Evolutionary conservation across 2,329 filamentous ascomycete genomes (phyloP), one percentile per base, ranked within the genome.

Genomic region (Neofusicoccum sp.): DNA sequence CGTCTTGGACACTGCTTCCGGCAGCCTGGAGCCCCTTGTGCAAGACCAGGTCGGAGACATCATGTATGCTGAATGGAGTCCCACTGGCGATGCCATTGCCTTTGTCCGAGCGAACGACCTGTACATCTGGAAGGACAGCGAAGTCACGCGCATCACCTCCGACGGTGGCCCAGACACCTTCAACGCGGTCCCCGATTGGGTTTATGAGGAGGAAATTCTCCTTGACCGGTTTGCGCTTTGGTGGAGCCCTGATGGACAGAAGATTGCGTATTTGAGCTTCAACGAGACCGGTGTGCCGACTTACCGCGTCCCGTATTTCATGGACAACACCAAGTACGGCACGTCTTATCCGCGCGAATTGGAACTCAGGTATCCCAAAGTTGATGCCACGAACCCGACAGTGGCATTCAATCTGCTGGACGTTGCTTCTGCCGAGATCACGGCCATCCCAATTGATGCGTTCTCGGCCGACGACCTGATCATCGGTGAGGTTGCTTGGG

Each of bases 71-170:
- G 78, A 80, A 60, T 84, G 87, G 73, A 84, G 84, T 34, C 84
- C 86, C 2, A 69, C 70, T 0, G 82, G 84, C 20, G 79, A 84
- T 43, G 74, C 80, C n/a, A 81, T 89, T 64, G 87, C 85, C 3
- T 89, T 89, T 68, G 87, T 89, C 14, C 83, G 85, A 44, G 84
- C 77, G 43, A 89, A 89, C 71, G 81, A 90, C 67, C 72, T 90
- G 1, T 89, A 81, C 71, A 70, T 89, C 58, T 83, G 80, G 76
- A 77, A 76, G 62, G 78, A 82, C 53, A 84, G 84, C 30, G 76
- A 79, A 3, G 75, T 84, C 12, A 78, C 77, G 2, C 84, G 84
- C 51, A 80, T 88, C 63, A 89, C 86, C 11, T 72, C 74, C 0
- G 80, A 88, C 64, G 86, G 86, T 9, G 80, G 84, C 0, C 82